Conservation (phyloP, 208 protist genomes). For the Trypanosoma mega region DNA sequence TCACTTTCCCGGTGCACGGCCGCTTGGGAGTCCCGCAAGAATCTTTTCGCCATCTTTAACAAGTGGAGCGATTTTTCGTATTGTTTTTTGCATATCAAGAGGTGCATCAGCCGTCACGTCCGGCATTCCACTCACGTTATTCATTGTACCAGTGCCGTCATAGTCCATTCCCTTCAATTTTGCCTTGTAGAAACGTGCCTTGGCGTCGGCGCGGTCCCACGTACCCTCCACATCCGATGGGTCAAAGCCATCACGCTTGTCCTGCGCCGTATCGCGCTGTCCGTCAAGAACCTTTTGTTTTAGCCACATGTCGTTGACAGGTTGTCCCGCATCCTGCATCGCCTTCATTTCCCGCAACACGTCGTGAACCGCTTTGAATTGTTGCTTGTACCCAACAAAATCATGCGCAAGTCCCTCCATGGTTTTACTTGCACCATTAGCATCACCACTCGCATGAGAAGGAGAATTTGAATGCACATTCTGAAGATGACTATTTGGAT, state of each 20-base stretch:
- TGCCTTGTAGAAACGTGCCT: constrained; percentile 85
- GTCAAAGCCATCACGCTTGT: constrained; percentile 70
- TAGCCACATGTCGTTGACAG: constrained; percentile 80
- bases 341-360: constrained; percentile 82
- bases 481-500: no score
- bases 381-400: constrained; percentile 66
- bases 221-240: constrained; percentile 70
- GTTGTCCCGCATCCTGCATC: constrained; percentile 62
- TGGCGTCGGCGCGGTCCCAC: constrained; percentile 79
- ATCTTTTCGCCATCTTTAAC: constrained; percentile 88
- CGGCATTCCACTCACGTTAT: constrained; percentile 57
- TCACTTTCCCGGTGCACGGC: not conserved
- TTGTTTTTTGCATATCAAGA: constrained; percentile 81
- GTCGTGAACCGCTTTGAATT: constrained; percentile 73
- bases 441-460: no score
- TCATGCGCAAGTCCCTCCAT: constrained; percentile 48
- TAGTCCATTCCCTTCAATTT: constrained; percentile 89
- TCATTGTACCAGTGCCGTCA: constrained; percentile 76
- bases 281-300: constrained; percentile 59
- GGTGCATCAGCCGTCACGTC: constrained; percentile 73
- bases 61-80: constrained; percentile 76
- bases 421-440: not conserved
- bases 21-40: constrained; percentile 46
- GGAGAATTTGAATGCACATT: no score
- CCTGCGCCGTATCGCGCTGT: constrained; percentile 38